phyloP scores from a whole-genome alignment of 345 rosid genomes.

The Gossypium ekmanianum region DNA sequence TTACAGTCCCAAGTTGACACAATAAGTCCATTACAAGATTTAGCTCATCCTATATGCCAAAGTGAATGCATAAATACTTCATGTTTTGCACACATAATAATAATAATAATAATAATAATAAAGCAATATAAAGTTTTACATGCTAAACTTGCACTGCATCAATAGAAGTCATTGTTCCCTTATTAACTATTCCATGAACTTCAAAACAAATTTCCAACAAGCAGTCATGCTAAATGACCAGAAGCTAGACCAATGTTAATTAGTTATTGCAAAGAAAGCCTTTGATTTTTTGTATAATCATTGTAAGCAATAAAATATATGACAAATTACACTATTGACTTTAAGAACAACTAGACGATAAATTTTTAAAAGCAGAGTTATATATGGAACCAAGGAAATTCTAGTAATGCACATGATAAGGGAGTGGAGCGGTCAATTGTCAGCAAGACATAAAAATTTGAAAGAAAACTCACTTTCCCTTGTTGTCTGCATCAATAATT shows the following conservation, averaged over 20 bases:
- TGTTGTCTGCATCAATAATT: conserved; percentile 84
- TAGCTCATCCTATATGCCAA: background rate
- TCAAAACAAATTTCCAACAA: background rate
- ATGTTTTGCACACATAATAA: no score
- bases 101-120: no score
- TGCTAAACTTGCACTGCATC: background rate
- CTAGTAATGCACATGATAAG: background rate
- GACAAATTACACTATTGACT: background rate
- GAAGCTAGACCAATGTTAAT: background rate
- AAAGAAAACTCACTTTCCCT: conserved; percentile 74
- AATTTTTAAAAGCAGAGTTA: background rate
- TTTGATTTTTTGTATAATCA: background rate
- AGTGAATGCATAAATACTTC: conserved; percentile 3
- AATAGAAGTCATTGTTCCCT: background rate
- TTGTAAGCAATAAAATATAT: background rate
- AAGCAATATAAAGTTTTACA: background rate
- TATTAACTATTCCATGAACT: background rate
- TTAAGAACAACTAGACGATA: background rate
- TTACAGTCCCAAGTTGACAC: background rate
- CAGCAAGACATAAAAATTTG: conserved; percentile 6
- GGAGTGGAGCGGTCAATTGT: background rate
- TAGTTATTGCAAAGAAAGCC: background rate
- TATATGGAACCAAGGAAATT: background rate
- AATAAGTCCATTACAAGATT: background rate
- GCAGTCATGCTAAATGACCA: conserved; percentile 5